Percentiles rank a stretch among this genome's conserved stretches.
phyloP scores from a whole-genome alignment of 202 grass and related monocot species.

The Tripidium arundinaceum region DNA sequence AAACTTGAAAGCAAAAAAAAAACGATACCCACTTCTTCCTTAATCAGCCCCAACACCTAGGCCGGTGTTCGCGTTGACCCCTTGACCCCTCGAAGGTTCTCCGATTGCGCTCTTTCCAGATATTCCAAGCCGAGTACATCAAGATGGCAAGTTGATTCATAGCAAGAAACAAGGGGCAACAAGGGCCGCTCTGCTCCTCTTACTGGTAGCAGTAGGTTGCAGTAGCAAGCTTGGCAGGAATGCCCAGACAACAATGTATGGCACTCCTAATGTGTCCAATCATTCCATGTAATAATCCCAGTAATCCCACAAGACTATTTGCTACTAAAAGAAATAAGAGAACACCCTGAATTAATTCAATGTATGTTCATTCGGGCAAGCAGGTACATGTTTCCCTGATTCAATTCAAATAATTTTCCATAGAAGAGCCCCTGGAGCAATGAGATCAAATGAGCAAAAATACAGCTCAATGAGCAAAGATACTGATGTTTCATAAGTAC shows the following conservation, averaged over 20 bases:
- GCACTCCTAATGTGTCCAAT: background rate
- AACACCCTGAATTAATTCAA: background rate
- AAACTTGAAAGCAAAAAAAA: too few species aligned
- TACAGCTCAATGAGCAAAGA: background rate
- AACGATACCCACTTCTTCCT: too few species aligned
- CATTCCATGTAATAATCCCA: background rate
- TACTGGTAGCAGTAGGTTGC: background rate
- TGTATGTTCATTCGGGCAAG: background rate
- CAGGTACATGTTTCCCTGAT: background rate
- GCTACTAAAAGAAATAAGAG: background rate
- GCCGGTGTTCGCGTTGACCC: too few species aligned
- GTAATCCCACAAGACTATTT: background rate
- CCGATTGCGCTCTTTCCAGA: too few species aligned
- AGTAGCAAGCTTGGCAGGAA: background rate
- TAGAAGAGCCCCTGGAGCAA: background rate
- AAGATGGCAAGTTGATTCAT: too few species aligned
- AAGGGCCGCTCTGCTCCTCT: too few species aligned
- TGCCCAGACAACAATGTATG: background rate
- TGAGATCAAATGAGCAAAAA: background rate
- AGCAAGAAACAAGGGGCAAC: background rate
- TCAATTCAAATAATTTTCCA: background rate
- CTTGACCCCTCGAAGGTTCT: too few species aligned
- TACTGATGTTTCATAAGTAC: slow-evolving; percentile 8
- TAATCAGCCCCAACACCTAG: too few species aligned
- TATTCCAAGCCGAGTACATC: too few species aligned